Percentiles rank a stretch among this genome's conserved stretches.
phyloP scores from a whole-genome alignment of 2,329 filamentous ascomycete genomes.

The Ascochyta viciae-villosae region DNA sequence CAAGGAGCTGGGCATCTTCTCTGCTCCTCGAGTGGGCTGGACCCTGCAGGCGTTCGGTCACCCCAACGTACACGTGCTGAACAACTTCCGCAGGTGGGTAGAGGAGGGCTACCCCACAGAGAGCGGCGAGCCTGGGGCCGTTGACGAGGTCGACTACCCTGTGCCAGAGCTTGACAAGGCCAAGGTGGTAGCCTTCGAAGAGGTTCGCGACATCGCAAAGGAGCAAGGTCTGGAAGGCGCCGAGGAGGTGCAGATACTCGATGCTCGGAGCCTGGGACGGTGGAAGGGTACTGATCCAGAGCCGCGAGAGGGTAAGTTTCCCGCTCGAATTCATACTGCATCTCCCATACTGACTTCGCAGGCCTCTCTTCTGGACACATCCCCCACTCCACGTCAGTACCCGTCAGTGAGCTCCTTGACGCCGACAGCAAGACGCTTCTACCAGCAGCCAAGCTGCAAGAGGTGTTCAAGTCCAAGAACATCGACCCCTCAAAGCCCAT shows the following conservation, averaged over 20 bases:
- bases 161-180: constrained; percentile 56
- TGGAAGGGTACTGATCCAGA: constrained; percentile 86
- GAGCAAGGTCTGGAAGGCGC: constrained; percentile 83
- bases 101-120: constrained; percentile 83
- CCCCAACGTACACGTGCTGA: constrained; percentile 83
- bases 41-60: constrained; percentile 92
- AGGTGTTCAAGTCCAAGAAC: constrained; percentile 80
- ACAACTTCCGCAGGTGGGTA: constrained; percentile 96
- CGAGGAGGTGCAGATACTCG: constrained; percentile 85
- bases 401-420: constrained; percentile 81
- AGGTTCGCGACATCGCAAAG: constrained; percentile 77
- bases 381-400: constrained; percentile 83
- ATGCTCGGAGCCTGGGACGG: constrained; percentile 80
- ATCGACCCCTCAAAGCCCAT: constrained; percentile 81
- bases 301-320: constrained; percentile 72
- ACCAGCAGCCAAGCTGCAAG: constrained; percentile 72
- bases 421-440: constrained; percentile 82
- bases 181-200: constrained; percentile 81
- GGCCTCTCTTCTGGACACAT: constrained; percentile 86
- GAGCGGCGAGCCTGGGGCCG: constrained; percentile 70
- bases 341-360: constrained; percentile 19
- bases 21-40: constrained; percentile 92
- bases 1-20: constrained; percentile 91
- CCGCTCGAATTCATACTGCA: background rate
- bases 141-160: constrained; percentile 51